These are phyloP conservation scores for Saturnispora saitoi DNA, from an alignment of 805 yeast genomes.

Conservation along the genomic window DNA sequence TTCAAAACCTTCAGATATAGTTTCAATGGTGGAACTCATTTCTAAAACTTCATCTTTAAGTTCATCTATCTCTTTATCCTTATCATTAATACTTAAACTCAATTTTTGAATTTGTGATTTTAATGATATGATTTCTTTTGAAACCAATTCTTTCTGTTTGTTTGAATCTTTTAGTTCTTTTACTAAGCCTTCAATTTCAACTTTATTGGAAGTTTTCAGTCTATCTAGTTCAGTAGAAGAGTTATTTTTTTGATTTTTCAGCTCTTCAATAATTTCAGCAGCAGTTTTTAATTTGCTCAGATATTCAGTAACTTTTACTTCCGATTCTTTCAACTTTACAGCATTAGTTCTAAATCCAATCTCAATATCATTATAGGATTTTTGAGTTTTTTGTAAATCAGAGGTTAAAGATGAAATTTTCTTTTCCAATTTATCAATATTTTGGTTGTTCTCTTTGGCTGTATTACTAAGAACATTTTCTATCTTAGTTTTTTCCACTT, in stretches of 20 bases:
- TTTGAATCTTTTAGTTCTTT: conserved; percentile 8
- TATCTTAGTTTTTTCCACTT: conserved; percentile 26
- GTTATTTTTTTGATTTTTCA: conserved; percentile 21
- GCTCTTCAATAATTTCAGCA: conserved; percentile 21
- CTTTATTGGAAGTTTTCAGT: conserved; percentile 2
- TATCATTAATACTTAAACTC: conserved; percentile 14
- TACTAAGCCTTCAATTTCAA: conserved; percentile 11
- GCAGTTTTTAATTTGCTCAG: conserved; percentile 20
- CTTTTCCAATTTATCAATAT: conserved; percentile 18
- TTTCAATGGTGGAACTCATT: conserved; percentile 30
- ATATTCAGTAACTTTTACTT: conserved; percentile 17
- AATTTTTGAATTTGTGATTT: neutral
- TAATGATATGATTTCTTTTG: neutral
- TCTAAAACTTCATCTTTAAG: conserved; percentile 11
- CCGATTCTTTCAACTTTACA: conserved; percentile 19
- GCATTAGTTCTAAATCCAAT: conserved; percentile 18
- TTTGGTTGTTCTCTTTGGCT: conserved; percentile 18
- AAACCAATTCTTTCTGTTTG: neutral
- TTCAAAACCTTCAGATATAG: conserved; percentile 17
- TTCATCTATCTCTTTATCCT: conserved; percentile 14
- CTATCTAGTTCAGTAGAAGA: conserved; percentile 14
- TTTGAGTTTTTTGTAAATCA: conserved; percentile 18
- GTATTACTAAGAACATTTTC: conserved; percentile 22
- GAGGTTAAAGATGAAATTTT: conserved; percentile 11
- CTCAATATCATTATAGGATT: conserved; percentile 23